phyloP scores from a whole-genome alignment of 345 rosid species.

The Salix udensis region DNA sequence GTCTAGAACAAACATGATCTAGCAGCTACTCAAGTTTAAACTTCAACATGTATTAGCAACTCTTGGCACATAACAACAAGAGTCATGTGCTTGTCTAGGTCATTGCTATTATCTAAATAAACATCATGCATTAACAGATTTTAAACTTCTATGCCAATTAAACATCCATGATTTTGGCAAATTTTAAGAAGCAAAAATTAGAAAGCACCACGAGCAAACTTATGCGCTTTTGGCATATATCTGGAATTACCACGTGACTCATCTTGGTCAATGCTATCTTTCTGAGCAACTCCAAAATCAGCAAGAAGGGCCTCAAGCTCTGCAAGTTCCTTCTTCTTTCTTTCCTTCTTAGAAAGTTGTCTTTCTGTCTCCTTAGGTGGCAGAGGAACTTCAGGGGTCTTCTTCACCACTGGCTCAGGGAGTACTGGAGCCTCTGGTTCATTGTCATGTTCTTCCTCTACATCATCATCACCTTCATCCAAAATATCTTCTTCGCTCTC shows the following conservation, averaged over 20 bases:
- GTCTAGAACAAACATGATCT: not conserved
- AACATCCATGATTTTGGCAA: not conserved
- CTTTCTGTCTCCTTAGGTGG: constrained; percentile 69
- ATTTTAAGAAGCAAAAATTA: not conserved
- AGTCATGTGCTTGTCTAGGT: not conserved
- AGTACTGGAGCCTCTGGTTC: constrained; percentile 48
- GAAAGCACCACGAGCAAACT: not conserved
- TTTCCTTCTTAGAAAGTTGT: constrained; percentile 88
- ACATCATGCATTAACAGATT: not conserved
- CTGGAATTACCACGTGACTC: constrained; percentile 41
- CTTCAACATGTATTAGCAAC: not conserved
- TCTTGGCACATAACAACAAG: not conserved
- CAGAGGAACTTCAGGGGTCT: constrained; percentile 46
- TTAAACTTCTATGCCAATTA: not conserved
- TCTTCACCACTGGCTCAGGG: constrained; percentile 50
- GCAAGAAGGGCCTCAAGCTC: constrained; percentile 90
- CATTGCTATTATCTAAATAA: not conserved
- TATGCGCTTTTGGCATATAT: not conserved
- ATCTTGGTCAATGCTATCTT: constrained; percentile 49
- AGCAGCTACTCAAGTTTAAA: not conserved
- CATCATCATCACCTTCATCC: constrained; percentile 76
- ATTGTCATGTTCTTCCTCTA: constrained; percentile 63
- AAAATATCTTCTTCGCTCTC: constrained; percentile 82
- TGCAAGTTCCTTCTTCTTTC: constrained; percentile 80
- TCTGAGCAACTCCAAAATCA: constrained; percentile 54